Conservation (phyloP, 1,284 basidiomycete species). For the Malassezia cuniculi region DNA sequence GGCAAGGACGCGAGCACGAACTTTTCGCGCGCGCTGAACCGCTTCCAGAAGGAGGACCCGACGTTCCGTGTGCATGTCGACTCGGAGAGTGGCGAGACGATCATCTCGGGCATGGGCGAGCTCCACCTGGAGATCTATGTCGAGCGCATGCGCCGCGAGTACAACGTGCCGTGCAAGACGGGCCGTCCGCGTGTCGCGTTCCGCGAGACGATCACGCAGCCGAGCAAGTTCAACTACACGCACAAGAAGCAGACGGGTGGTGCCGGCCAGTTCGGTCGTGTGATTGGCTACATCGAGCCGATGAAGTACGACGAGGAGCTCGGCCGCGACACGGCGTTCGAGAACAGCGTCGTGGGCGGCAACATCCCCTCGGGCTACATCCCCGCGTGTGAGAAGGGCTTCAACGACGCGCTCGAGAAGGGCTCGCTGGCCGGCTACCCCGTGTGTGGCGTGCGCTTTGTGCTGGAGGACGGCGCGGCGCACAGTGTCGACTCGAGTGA, state of each 20-base stretch:
- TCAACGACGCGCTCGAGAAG: conserved; percentile 85
- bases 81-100: conserved; percentile 92
- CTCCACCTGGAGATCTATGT: conserved; percentile 98
- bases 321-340: conserved; percentile 75
- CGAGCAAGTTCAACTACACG: conserved; percentile 73
- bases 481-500: conserved; percentile 97
- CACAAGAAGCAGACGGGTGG: conserved; percentile 99
- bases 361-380: conserved; percentile 84
- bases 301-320: conserved; percentile 68
- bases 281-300: conserved; percentile 78
- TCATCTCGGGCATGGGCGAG: conserved; percentile 99
- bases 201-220: conserved; percentile 78
- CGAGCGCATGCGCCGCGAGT: conserved; percentile 95
- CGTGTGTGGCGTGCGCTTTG: conserved; percentile 72
- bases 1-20: conserved; percentile 69
- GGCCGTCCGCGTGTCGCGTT: conserved; percentile 95
- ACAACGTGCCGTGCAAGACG: conserved; percentile 82
- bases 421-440: conserved; percentile 79
- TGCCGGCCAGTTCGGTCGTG: conserved; percentile 88
- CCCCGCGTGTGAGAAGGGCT: conserved; percentile 92
- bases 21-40: conserved; percentile 88
- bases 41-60: conserved; percentile 98
- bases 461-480: conserved; percentile 79
- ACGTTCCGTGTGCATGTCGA: conserved; percentile 97
- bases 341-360: conserved; percentile 78